These are phyloP conservation scores for Dimocarpus longan DNA, from an alignment of 345 rosid species.

Conservation along the genomic window DNA sequence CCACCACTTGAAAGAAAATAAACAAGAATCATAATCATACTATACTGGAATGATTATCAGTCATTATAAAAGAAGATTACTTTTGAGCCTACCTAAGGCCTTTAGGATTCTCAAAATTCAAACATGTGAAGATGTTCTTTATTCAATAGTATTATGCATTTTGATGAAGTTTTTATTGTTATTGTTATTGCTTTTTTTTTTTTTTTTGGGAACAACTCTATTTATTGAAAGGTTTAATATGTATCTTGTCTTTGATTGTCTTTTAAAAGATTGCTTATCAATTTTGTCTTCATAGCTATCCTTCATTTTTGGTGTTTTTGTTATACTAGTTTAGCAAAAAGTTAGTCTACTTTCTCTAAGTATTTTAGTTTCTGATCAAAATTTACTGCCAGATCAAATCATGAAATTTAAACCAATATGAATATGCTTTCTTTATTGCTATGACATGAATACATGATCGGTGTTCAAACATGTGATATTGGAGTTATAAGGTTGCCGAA, in stretches of 20 bases:
- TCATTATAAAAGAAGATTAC: background rate
- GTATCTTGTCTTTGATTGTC: no score
- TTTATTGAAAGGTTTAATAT: no score
- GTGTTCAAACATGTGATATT: background rate
- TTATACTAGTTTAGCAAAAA: no score
- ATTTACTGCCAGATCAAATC: background rate
- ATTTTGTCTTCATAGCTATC: no score
- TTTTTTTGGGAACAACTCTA: no score
- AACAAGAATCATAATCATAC: background rate
- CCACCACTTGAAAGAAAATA: slow-evolving; percentile 40
- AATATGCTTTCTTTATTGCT: background rate
- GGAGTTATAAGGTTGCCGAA: background rate
- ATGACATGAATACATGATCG: background rate
- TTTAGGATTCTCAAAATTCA: background rate
- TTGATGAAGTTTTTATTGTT: no score
- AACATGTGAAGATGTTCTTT: background rate
- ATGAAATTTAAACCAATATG: background rate
- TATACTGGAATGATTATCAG: background rate
- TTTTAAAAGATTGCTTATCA: no score
- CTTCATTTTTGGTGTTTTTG: no score
- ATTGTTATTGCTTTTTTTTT: no score
- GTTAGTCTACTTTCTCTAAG: no score
- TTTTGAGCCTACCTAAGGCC: background rate
- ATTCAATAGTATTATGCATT: no score
- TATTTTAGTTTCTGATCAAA: background rate